These are phyloP conservation scores for Pichia sp. DNA, from an alignment of 1,139 yeast genomes.

Conservation along the genomic window DNA sequence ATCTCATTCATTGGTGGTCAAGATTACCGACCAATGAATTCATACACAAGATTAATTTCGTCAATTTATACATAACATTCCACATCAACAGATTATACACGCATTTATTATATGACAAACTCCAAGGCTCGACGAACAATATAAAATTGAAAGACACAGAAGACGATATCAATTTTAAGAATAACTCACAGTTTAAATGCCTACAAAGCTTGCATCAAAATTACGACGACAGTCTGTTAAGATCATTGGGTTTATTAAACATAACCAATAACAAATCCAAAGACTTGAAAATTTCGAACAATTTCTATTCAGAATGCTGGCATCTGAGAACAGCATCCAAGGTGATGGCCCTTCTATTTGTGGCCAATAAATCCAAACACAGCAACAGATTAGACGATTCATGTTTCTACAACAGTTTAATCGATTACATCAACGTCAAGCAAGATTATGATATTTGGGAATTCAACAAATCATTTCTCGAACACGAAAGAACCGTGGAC, in stretches of 20 bases:
- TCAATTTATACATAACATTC: conserved; percentile 65
- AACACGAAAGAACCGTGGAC: conserved; percentile 16
- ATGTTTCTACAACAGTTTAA: conserved; percentile 73
- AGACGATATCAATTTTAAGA: conserved; percentile 32
- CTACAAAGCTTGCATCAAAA: neutral
- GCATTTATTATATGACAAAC: conserved; percentile 8
- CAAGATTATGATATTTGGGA: conserved; percentile 90
- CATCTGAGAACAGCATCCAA: conserved; percentile 66
- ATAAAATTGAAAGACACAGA: conserved; percentile 13
- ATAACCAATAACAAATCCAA: neutral
- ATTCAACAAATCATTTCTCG: conserved; percentile 21
- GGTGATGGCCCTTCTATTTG: conserved; percentile 52
- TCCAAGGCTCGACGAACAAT: neutral
- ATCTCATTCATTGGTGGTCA: conserved; percentile 60
- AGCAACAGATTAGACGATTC: conserved; percentile 43
- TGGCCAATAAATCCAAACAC: conserved; percentile 42
- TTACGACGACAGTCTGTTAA: neutral
- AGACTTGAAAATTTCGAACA: conserved; percentile 45
- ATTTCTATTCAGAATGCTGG: conserved; percentile 81
- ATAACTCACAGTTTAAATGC: conserved; percentile 4
- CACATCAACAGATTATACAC: conserved; percentile 42
- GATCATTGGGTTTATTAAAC: neutral
- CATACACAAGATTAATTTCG: conserved; percentile 47
- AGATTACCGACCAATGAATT: conserved; percentile 42
- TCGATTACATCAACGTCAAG: conserved; percentile 73